A percentile compares a stretch with the other conserved stretches of the same genome.
Evolutionary conservation across 768 basidiomycete genomes (phyloP).

Genomic region (Trametopsis cervina): DNA sequence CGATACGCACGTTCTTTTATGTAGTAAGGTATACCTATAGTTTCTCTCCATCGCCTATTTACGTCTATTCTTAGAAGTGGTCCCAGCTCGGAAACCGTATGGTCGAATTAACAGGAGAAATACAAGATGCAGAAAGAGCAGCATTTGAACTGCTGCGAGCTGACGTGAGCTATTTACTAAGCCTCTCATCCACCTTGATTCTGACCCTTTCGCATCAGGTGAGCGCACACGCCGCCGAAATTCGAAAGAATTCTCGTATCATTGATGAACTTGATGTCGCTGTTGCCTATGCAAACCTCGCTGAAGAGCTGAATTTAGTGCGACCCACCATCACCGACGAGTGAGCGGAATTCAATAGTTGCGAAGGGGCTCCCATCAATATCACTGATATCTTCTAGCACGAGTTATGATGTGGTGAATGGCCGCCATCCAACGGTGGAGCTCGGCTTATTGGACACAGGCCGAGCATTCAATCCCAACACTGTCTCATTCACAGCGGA

Average conservation of each 20-base stretch:
- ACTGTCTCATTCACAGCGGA: conserved; percentile 53
- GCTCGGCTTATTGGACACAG: conserved; percentile 66
- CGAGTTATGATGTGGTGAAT: conserved; percentile 59
- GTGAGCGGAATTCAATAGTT: conserved; percentile 36
- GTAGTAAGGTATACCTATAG: conserved; percentile 35
- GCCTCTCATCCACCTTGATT: neutral
- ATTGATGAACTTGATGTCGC: conserved; percentile 86
- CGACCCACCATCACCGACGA: conserved; percentile 62
- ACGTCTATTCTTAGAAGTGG: conserved; percentile 51
- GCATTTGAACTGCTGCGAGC: conserved; percentile 64
- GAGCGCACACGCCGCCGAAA: conserved; percentile 40
- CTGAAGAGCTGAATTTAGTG: conserved; percentile 69
- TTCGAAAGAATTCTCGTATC: conserved; percentile 72
- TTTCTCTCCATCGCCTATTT: neutral
- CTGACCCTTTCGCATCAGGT: conserved; percentile 41
- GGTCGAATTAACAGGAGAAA: conserved; percentile 43
- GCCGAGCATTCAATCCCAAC: conserved; percentile 82
- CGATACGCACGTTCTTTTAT: conserved; percentile 65
- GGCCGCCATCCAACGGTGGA: conserved; percentile 95
- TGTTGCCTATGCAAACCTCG: conserved; percentile 75
- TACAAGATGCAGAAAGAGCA: conserved; percentile 57
- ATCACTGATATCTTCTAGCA: conserved; percentile 26
- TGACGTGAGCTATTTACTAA: conserved; percentile 42
- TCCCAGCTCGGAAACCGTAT: conserved; percentile 66
- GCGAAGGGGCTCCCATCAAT: too few relatives aligned